Base-by-base conservation (phyloP, 192 early-diverging fungal species). In the Gorgonomyces haynaldii region DNA sequence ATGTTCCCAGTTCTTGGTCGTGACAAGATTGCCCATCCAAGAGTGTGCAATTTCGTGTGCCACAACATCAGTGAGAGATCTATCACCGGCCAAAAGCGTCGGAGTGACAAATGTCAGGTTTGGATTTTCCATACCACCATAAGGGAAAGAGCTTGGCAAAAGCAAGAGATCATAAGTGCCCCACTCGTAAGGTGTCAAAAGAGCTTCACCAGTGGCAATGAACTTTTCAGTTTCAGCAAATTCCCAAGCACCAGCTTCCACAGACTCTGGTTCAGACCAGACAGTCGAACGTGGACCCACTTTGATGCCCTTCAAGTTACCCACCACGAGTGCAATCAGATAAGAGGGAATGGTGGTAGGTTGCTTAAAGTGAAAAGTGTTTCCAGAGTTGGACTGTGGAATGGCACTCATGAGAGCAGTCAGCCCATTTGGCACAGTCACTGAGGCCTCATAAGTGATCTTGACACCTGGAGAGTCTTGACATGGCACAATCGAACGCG, bases 51-150 rank as follows among this genome's bases (percentile, higher is more conserved):
- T 85, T 52, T 91, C 90, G 60, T 94, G 89, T 1, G 85, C 83
- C 45, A 94, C 76, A 17, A 91, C 89, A 58, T 91, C 90, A 0
- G 92, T 90, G 40, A 93, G 70, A 27, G 84, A 85, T 34, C 83
- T 79, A 64, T 98, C 95, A 42, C 92, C 91, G 29, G 93, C 92
- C 36, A 98, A 66, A 23, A 98, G 72, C 15, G 90, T 89, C 20
- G 95, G 95, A 21, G 95, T 98, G 17, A 95, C 91, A 82, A 95
- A 98, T 0, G 95, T 96, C 52, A 94, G 61, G 60, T 89, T 94
- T 13, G 95, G 95, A 65, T 98, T 98, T 74, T 98, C 86, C 86
- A 93, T 93, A 2, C 34, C 56, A 10, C 37, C 70, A 49, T 83
- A 89, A n/a, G 85, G 85, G 74, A 88, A 89, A 3, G 79, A 84